Evolutionary conservation across 768 basidiomycete species (phyloP).

Genomic region (Sporobolomyces roseus): DNA sequence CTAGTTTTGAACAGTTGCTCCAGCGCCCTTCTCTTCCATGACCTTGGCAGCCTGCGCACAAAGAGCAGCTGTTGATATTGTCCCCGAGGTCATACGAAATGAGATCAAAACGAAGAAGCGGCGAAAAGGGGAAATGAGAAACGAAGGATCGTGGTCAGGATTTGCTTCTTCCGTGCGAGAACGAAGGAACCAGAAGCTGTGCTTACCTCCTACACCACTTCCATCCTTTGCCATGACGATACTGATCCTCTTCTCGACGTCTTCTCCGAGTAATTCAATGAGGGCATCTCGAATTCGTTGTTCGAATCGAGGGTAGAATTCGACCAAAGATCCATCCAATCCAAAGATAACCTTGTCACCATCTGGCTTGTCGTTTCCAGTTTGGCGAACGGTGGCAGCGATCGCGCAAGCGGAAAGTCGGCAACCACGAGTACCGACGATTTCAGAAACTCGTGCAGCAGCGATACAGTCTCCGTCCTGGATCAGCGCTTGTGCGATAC

Average conservation of each 20-base stretch:
- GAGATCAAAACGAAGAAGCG: too few relatives aligned
- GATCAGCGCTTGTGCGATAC: conserved; percentile 46
- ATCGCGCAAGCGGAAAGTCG: conserved; percentile 79
- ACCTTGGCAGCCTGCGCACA: conserved; percentile 37
- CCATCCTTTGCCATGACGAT: conserved; percentile 96
- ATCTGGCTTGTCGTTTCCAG: conserved; percentile 54
- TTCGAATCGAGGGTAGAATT: conserved; percentile 87
- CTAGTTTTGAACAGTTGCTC: conserved; percentile 20
- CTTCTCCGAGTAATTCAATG: conserved; percentile 68
- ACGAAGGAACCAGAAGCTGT: too few relatives aligned
- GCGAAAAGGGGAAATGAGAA: too few relatives aligned
- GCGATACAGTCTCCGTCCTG: conserved; percentile 58
- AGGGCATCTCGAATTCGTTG: conserved; percentile 69
- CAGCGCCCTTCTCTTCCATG: conserved; percentile 30
- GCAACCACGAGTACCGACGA: conserved; percentile 79
- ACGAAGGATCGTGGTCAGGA: too few relatives aligned
- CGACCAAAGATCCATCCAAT: conserved; percentile 88
- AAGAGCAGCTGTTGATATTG: conserved; percentile 33
- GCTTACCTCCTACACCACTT: conserved; percentile 90
- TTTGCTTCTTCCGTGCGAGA: too few relatives aligned
- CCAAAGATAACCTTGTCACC: conserved; percentile 65
- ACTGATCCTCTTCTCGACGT: conserved; percentile 71
- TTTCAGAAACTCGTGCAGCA: conserved; percentile 70
- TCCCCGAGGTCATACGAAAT: too few relatives aligned
- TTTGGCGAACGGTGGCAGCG: conserved; percentile 79